These are phyloP conservation scores for Neurospora sp. DNA, from an alignment of 495 filamentous ascomycete species.

Conservation along the genomic window DNA sequence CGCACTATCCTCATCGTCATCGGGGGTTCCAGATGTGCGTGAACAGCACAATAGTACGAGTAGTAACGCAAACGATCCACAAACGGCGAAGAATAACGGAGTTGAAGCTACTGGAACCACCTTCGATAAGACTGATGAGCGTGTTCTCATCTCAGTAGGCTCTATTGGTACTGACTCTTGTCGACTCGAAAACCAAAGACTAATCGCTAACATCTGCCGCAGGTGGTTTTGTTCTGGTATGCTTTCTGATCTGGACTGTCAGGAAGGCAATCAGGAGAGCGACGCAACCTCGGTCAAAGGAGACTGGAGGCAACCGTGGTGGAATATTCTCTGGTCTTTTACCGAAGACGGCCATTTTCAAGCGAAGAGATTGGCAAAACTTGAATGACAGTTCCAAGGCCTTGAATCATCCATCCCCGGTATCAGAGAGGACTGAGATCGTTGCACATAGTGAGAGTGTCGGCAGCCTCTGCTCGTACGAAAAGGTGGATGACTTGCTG, in stretches of 20 bases:
- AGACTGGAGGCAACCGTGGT: not conserved
- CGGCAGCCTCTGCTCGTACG: not conserved
- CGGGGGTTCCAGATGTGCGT: not conserved
- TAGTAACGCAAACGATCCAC: not conserved
- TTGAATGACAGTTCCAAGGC: conserved; percentile 5
- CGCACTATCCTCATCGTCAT: not conserved
- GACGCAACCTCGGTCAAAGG: conserved; percentile 11
- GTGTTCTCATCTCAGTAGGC: conserved; percentile 36
- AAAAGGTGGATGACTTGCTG: not conserved
- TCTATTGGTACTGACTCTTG: conserved; percentile 31
- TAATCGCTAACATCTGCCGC: not conserved
- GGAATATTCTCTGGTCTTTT: not conserved
- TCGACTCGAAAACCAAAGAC: not conserved
- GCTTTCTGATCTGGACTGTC: conserved; percentile 29
- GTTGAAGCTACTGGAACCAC: conserved; percentile 5
- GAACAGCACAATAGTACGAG: not conserved
- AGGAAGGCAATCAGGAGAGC: conserved; percentile 25
- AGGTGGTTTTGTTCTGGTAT: conserved; percentile 34
- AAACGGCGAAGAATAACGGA: not conserved
- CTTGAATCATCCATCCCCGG: not conserved
- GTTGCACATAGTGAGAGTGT: not conserved
- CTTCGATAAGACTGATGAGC: conserved; percentile 29
- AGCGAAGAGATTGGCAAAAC: conserved; percentile 11
- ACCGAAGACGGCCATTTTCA: conserved; percentile 7
- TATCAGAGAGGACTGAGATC: not conserved